These are phyloP conservation scores for Durusdinium trenchii DNA, from an alignment of 73 alveolate species.

Conservation along the genomic window DNA sequence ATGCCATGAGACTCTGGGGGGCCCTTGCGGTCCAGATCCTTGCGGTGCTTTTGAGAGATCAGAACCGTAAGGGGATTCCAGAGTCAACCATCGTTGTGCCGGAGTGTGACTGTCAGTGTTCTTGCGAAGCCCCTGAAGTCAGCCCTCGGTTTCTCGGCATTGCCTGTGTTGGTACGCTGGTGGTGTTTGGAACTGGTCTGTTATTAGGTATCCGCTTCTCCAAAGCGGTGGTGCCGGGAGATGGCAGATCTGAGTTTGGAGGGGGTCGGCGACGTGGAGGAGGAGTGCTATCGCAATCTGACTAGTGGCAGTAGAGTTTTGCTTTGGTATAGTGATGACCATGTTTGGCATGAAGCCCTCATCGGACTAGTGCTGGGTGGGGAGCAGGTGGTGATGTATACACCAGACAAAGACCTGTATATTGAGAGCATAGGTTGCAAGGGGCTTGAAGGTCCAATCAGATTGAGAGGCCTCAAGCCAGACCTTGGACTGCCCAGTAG, in stretches of 20 bases:
- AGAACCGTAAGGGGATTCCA: not conserved
- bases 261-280: constrained; percentile 41
- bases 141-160: not conserved
- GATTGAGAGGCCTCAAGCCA: not conserved
- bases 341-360: not conserved
- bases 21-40: constrained; percentile 2
- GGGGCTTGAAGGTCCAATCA: not conserved
- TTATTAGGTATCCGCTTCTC: not conserved
- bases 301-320: not conserved
- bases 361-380: not conserved
- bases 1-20: not conserved
- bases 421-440: not conserved
- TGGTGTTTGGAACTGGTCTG: not conserved
- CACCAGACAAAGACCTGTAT: constrained; percentile 31
- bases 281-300: constrained; percentile 20
- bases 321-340: not conserved
- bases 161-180: not conserved
- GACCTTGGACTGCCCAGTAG: not conserved
- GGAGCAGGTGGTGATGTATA: not conserved
- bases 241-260: not conserved
- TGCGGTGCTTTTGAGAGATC: not conserved
- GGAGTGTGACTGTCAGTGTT: not conserved
- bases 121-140: not conserved
- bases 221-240: not conserved
- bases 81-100: not conserved